Base-by-base conservation (phyloP, 2,329 filamentous ascomycete genomes). In the Mycosphaerella arachidis region DNA sequence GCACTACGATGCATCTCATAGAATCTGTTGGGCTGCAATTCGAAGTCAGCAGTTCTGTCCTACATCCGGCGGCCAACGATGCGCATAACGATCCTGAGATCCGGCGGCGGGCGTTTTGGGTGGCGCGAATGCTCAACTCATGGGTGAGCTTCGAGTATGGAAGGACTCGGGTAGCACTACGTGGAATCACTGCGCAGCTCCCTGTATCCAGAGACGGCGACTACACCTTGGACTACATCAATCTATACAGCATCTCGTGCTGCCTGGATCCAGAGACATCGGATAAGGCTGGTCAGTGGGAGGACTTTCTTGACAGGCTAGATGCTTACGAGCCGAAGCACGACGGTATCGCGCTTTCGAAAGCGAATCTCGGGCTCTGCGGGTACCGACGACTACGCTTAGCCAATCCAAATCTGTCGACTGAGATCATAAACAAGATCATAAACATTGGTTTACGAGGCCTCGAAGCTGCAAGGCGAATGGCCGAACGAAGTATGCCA, bases 101-200 rank as follows among this genome's bases (percentile, higher is more conserved):
- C 29, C 63, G 70, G 56, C 10, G 70, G 16, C 66, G 71, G 4
- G 65, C 67, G 71, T 82, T 66, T 77, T 80, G 55, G 69, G 77
- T 85, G 45, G 79, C 82, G 0, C 80, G 82, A 9, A 82, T 85
- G 63, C 75, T 86, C 7, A 85, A 85, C 63, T 81, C 79, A 12
- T 85, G 83, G 82, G 80, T 81, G 29, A 84, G 82, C 0, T 85
- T 84, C 62, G 83, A 86, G 57, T 78, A 84, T 56, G 83, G 83
- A 1, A 77, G 81, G 0, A 82, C 82, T 0, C 75, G 81, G 9
- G 80, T 84, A 16, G 60, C 76, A 61, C 73, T 84, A 0, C 77
- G 78, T 35, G 78, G 78, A 18, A 77, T 79, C 9, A 77, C 77
- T 0, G 74, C 76, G 1, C 68, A 77, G 10, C 71, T 79, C 8